Conservation (phyloP, 768 basidiomycete genomes). For the Hygrocybe punicea region DNA sequence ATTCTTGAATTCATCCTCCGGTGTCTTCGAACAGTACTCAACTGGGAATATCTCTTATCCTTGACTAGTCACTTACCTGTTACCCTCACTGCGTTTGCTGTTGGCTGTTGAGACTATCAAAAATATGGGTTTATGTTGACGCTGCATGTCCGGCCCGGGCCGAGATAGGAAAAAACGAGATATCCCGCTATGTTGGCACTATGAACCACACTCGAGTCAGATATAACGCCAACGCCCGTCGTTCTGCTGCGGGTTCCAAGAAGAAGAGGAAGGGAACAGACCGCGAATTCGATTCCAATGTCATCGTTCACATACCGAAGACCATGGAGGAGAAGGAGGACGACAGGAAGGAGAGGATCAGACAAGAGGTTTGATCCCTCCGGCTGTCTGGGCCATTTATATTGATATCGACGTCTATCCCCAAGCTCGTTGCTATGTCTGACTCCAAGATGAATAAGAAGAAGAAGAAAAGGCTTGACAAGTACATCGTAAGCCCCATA, state of each 20-base stretch:
- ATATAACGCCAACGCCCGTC: conserved; percentile 67
- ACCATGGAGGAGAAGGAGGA: conserved; percentile 57
- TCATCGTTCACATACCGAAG: conserved; percentile 56
- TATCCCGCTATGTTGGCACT: too few relatives aligned
- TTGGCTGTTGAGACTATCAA: too few relatives aligned
- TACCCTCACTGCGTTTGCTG: too few relatives aligned
- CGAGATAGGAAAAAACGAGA: too few relatives aligned
- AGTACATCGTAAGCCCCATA: conserved; percentile 70
- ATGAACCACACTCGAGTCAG: conserved; percentile 35
- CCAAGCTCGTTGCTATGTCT: conserved; percentile 48
- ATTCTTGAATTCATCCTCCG: too few relatives aligned
- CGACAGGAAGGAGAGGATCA: conserved; percentile 56
- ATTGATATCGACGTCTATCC: conserved; percentile 7
- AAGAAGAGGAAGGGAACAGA: conserved; percentile 55
- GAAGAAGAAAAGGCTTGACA: conserved; percentile 86
- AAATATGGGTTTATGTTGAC: too few relatives aligned
- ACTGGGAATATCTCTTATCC: too few relatives aligned
- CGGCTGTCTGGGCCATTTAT: background rate
- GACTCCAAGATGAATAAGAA: conserved; percentile 75
- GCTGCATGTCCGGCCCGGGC: too few relatives aligned
- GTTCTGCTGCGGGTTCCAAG: conserved; percentile 48
- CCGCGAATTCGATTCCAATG: conserved; percentile 48
- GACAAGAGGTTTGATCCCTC: conserved; percentile 50
- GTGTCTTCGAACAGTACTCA: too few relatives aligned
- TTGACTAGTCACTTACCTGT: too few relatives aligned